Evolutionary conservation across 2,329 filamentous ascomycete species (phyloP), one percentile per base, ranked within the genome.

Genomic region (Coniochaeta prunicola): DNA sequence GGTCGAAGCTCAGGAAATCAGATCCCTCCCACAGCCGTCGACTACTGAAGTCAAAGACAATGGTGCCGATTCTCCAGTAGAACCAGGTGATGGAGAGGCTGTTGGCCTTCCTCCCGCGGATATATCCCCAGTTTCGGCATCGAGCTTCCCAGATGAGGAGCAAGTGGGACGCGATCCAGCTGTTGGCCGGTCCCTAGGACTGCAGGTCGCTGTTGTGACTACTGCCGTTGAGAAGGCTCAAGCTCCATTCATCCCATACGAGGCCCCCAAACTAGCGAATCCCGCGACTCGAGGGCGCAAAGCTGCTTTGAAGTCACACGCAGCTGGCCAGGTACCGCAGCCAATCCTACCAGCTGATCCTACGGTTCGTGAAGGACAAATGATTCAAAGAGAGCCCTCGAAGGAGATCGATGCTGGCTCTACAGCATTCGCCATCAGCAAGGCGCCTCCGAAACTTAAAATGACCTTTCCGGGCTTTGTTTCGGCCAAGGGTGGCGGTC

Each of bases 261-360:
- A 55, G 30, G 53, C 36, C 24, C 61, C 60, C 12, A 63, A 61
- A 48, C 69, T 79, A 42, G 63, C 60, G 8, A 82, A 82, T 59
- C 80, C 80, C 19, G 80, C 80, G 4, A 80, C 77, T 12, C 72
- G 80, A 64, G 80, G 80, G 33, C 79, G 72, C 59, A 83, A 83
- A 65, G 80, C 80, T 42, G 80, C 80, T 10, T 73, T 75, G 57
- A 78, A 75, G 60, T 76, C 79, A 57, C 75, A 83, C 64, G 80
- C 80, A 8, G 78, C 77, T 31, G 80, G 80, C 17, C 73, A 75
- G 59, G 70, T 73, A 26, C 80, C 80, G 10, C 72, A 76, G 61
- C 71, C 65, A 5, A 63, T 79, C n/a, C 63, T 78, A 7, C 72
- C 74, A 2, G 65, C 73, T 17, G 72, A 73, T 57, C 19, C 50